Conservation (phyloP, 2,329 filamentous ascomycete genomes). For the Ploettnerulaceae sp. region DNA sequence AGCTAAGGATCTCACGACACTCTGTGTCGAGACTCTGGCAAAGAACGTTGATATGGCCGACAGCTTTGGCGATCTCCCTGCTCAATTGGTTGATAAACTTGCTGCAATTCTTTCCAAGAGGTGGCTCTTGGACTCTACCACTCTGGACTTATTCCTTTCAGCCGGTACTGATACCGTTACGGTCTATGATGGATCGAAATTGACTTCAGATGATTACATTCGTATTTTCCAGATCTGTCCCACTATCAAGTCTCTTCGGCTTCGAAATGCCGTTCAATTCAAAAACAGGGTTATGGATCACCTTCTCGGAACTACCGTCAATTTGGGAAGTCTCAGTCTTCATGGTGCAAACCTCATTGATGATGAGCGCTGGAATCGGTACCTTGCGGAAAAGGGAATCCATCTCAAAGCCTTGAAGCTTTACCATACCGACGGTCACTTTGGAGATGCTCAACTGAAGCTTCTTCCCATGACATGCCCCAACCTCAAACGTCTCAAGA, state of each 20-base stretch:
- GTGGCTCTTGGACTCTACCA: slow-evolving; percentile 49
- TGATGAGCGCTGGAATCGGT: slow-evolving; percentile 67
- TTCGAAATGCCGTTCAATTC: slow-evolving; percentile 85
- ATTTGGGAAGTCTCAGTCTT: slow-evolving; percentile 69
- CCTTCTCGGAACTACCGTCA: slow-evolving; percentile 64
- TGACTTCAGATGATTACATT: slow-evolving; percentile 71
- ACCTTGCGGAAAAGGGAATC: slow-evolving; percentile 61
- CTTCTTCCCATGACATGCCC: slow-evolving; percentile 61
- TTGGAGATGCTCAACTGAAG: slow-evolving; percentile 65
- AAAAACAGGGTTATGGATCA: slow-evolving; percentile 82
- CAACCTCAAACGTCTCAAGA: slow-evolving; percentile 68
- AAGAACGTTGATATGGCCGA: slow-evolving; percentile 59
- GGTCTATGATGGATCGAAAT: slow-evolving; percentile 56
- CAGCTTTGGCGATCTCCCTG: slow-evolving; percentile 55
- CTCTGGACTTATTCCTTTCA: slow-evolving; percentile 53
- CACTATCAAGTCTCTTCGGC: slow-evolving; percentile 62
- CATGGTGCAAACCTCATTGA: slow-evolving; percentile 81
- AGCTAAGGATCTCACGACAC: slow-evolving; percentile 61
- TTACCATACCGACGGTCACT: slow-evolving; percentile 77
- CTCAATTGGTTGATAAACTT: slow-evolving; percentile 52
- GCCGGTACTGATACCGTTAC: slow-evolving; percentile 46
- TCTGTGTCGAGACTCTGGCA: slow-evolving; percentile 59
- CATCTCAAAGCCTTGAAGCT: slow-evolving; percentile 67
- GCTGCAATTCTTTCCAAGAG: slow-evolving; percentile 56
- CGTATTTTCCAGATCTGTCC: slow-evolving; percentile 75